These are phyloP conservation scores for Lasiodiplodia gonubiensis DNA, from an alignment of 2,329 filamentous ascomycete genomes.

Conservation along the genomic window DNA sequence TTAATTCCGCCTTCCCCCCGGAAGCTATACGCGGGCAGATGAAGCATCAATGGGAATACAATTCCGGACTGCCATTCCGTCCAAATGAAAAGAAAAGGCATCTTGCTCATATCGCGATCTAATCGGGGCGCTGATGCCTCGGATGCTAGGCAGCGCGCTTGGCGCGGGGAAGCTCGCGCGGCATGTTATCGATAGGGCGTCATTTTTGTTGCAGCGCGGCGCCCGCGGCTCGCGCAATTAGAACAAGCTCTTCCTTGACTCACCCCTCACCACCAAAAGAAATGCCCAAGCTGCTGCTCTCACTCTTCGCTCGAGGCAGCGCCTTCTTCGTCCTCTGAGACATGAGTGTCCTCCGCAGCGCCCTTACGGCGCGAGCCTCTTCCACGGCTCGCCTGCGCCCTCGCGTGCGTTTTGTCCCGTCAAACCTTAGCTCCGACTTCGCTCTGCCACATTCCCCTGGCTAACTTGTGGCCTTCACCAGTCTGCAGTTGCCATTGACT, in stretches of 20 bases:
- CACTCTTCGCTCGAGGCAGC: constrained; percentile 19
- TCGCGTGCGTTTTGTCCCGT: constrained; percentile 11
- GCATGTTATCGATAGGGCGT: constrained; percentile 27
- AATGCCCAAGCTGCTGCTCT: constrained; percentile 25
- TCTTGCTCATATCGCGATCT: not conserved
- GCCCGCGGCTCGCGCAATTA: not conserved
- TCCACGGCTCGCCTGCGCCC: constrained; percentile 10
- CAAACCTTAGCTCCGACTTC: constrained; percentile 24
- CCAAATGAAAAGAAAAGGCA: not conserved
- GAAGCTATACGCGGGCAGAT: not conserved
- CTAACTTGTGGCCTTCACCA: constrained; percentile 5
- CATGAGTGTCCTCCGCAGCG: constrained; percentile 24
- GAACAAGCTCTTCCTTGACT: constrained; percentile 16
- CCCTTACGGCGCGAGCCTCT: constrained; percentile 13
- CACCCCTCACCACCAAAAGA: constrained; percentile 8
- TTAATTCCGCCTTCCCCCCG: not conserved
- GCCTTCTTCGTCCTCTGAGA: constrained; percentile 26
- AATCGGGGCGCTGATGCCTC: not conserved
- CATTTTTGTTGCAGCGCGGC: constrained; percentile 8
- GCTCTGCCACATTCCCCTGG: not conserved
- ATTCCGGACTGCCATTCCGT: not conserved
- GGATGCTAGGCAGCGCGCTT: not conserved
- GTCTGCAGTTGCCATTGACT: constrained; percentile 19
- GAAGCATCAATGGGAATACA: not conserved
- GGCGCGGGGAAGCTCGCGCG: not conserved